These are phyloP conservation scores for Clonostachys solani DNA, from an alignment of 2,329 filamentous ascomycete genomes.

Conservation along the genomic window DNA sequence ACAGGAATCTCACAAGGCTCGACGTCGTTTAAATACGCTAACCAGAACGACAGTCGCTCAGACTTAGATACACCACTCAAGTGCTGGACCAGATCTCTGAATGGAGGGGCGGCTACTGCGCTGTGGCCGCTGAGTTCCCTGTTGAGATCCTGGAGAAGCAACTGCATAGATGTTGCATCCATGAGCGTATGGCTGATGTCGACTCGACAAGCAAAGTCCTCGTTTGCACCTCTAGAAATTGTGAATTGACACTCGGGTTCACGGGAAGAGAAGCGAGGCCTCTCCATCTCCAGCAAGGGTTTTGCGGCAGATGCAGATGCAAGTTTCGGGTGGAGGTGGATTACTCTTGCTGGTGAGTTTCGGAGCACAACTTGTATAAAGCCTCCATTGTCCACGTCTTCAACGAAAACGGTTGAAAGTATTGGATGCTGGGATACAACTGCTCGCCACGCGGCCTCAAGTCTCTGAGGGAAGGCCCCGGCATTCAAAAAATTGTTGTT, in stretches of 20 bases:
- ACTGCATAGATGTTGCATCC: background rate
- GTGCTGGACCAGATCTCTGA: too few species aligned
- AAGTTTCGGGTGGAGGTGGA: too few species aligned
- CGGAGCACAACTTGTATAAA: background rate
- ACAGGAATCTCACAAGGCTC: constrained; percentile 8
- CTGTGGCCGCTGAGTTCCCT: too few species aligned
- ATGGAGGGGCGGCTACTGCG: too few species aligned
- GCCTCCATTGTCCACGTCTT: constrained; percentile 12
- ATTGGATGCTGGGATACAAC: constrained; percentile 20
- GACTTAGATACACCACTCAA: too few species aligned
- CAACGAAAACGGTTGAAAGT: constrained; percentile 22
- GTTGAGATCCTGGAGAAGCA: too few species aligned
- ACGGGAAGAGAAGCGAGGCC: background rate
- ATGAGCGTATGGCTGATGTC: constrained; percentile 1
- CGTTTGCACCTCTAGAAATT: constrained; percentile 5
- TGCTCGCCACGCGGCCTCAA: constrained; percentile 1
- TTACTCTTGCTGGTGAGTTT: too few species aligned
- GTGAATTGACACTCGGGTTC: background rate
- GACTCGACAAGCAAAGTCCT: background rate
- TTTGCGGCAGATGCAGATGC: too few species aligned
- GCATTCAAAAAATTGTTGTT: too few species aligned
- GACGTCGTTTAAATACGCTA: constrained; percentile 6
- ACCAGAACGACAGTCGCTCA: constrained; percentile 7
- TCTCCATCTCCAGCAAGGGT: background rate
- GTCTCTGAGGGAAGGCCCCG: constrained; percentile 1